These are phyloP conservation scores for Xanthoceras sorbifolium DNA, from an alignment of 345 rosid species.

Conservation along the genomic window DNA sequence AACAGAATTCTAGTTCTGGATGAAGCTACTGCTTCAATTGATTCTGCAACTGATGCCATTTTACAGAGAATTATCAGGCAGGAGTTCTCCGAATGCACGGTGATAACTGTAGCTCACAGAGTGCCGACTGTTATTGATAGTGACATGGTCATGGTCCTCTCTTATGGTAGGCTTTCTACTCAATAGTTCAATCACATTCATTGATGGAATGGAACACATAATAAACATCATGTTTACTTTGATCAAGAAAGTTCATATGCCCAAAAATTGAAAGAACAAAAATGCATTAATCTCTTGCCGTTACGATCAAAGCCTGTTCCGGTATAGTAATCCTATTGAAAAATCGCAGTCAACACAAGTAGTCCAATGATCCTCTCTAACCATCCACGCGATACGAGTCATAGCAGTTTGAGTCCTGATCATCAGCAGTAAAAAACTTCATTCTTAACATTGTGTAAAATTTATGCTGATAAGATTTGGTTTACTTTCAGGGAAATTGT, in stretches of 20 bases:
- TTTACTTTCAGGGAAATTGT: conserved; percentile 48
- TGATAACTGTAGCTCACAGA: conserved; percentile 76
- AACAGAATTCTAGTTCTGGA: conserved; percentile 65
- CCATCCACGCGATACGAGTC: too few relatives aligned
- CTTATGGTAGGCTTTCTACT: conserved; percentile 45
- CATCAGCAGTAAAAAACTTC: background rate
- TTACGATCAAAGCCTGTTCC: background rate
- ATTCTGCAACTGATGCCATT: conserved; percentile 69
- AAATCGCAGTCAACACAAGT: too few relatives aligned
- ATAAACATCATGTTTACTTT: too few relatives aligned
- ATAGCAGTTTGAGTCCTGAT: background rate
- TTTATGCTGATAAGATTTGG: background rate
- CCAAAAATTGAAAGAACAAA: too few relatives aligned
- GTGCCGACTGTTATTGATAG: conserved; percentile 75
- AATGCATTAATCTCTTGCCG: background rate
- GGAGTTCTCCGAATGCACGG: conserved; percentile 66
- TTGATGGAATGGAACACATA: background rate
- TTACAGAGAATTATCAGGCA: conserved; percentile 64
- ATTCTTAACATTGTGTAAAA: background rate
- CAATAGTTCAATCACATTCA: background rate
- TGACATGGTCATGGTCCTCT: conserved; percentile 88
- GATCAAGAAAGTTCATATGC: too few relatives aligned
- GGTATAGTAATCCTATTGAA: background rate
- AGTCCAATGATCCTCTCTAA: too few relatives aligned
- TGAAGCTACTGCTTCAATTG: conserved; percentile 77